Base-by-base conservation (phyloP, 2,329 filamentous ascomycete species). In the Talaromyces funiculosus region DNA sequence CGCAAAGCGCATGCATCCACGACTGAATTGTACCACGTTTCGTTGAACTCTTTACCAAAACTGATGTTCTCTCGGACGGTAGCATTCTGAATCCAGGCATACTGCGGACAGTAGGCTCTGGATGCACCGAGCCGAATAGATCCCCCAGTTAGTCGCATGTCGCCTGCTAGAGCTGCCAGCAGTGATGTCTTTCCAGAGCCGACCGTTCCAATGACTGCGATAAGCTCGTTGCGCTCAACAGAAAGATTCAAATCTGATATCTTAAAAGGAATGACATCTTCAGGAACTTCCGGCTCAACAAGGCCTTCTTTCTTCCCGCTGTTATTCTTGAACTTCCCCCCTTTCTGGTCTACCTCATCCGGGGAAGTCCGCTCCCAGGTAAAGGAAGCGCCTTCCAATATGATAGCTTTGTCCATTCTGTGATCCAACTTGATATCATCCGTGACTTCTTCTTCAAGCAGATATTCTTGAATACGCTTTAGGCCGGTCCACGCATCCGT, bases 41-140 rank as follows among this genome's bases (percentile, higher is more conserved):
- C 82, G 57, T 96, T 82, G 76, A 88, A 84, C 0, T 86, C 83
- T 57, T 91, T 93, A 10, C 93, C 93, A 69, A 97, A 97, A 0
- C 91, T 76, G 62, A 99, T 96, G 69, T 99, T 99, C 35, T 96
- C 86, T 63, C 86, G 86, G 3, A 97, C 84, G 0, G 88, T 90
- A 0, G 91, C 83, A 69, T 97, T 97, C 71, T 97, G 93, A 53
- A 99, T 96, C 94, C 94, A 99, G 0, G 94, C 90, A 70, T 96
- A 96, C 71, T 99, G 93, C 0, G 93, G 93, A 66, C 94, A 97
- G 68, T 96, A 97, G 0, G 93, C 90, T 63, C 92, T 82, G 3
- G 86, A 87, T 0, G 90, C 90, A 42, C 92, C 90, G 66, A 88
- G 89, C 47, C 92, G 85, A 90, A 97, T 96, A 64, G 96, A 90